phyloP scores from a whole-genome alignment of 139 green algal genomes.

The Chlorella sp. region DNA sequence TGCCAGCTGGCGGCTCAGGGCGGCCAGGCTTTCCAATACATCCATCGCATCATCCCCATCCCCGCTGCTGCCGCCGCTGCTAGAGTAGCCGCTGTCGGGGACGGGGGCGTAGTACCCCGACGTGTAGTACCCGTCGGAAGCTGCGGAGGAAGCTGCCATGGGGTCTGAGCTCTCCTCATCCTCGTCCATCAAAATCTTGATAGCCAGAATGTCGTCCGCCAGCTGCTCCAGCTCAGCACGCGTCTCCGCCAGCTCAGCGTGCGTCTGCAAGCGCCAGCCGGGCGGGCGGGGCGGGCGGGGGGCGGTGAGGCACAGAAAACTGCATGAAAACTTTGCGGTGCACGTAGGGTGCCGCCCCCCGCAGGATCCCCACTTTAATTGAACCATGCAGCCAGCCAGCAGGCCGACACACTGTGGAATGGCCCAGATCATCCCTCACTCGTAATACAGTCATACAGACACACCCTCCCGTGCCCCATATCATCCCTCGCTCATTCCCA shows the following conservation, averaged over 20 bases:
- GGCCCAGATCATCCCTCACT: not conserved
- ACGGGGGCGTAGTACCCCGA: not conserved
- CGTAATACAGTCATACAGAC: too few species aligned
- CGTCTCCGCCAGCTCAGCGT: slow-evolving; percentile 34
- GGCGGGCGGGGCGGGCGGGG: not conserved
- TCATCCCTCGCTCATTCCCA: not conserved
- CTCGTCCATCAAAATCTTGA: slow-evolving; percentile 29
- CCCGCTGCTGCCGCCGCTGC: not conserved
- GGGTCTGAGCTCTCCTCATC: not conserved
- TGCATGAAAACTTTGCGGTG: too few species aligned
- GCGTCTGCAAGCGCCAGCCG: not conserved
- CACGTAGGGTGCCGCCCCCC: not conserved
- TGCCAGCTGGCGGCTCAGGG: slow-evolving; percentile 33
- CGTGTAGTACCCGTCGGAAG: not conserved
- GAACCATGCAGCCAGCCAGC: too few species aligned
- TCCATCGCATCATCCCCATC: slow-evolving; percentile 19
- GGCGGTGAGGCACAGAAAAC: not conserved
- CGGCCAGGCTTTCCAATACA: slow-evolving; percentile 37
- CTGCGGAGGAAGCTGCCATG: not conserved
- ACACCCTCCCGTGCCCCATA: not conserved
- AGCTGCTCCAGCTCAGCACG: slow-evolving; percentile 40
- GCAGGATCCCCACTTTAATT: too few species aligned
- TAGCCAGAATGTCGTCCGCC: slow-evolving; percentile 34
- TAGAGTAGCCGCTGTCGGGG: not conserved
- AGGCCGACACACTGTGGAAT: not conserved